Percentiles rank a stretch among this genome's conserved stretches.
These are phyloP conservation scores for Lentinula aciculospora DNA, from an alignment of 768 basidiomycete species.

Conservation along the genomic window DNA sequence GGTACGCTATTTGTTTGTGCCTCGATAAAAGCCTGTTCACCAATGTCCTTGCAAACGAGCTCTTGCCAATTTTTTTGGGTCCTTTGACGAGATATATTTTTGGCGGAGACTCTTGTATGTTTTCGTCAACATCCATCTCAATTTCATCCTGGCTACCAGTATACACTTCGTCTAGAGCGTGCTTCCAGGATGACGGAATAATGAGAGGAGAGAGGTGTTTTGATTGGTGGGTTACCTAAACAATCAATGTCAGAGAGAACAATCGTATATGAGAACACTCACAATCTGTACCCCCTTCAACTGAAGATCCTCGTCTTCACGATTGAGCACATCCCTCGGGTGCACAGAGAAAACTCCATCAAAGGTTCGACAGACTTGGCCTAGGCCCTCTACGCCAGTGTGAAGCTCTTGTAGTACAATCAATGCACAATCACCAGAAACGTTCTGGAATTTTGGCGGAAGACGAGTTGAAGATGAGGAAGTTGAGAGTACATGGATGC, in stretches of 20 bases:
- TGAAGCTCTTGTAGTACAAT: slow-evolving; percentile 52
- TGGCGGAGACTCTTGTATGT: background rate
- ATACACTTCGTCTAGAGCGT: slow-evolving; percentile 22
- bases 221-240: slow-evolving; percentile 28
- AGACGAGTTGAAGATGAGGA: slow-evolving; percentile 9
- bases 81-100: slow-evolving; percentile 69
- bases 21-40: slow-evolving; percentile 61
- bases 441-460: slow-evolving; percentile 13
- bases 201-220: slow-evolving; percentile 33
- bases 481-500: slow-evolving; percentile 21
- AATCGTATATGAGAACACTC: slow-evolving; percentile 12
- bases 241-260: background rate
- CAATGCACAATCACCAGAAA: slow-evolving; percentile 26
- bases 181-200: slow-evolving; percentile 32
- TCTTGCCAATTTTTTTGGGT: slow-evolving; percentile 85
- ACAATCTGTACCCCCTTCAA: slow-evolving; percentile 48
- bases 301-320: slow-evolving; percentile 30
- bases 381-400: slow-evolving; percentile 65
- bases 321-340: slow-evolving; percentile 33
- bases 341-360: slow-evolving; percentile 50
- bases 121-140: background rate
- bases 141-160: slow-evolving; percentile 14
- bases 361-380: slow-evolving; percentile 55
- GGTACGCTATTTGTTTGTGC: slow-evolving; percentile 77
- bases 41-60: slow-evolving; percentile 73